A percentile compares a stretch with the other conserved stretches of the same genome.
Evolutionary conservation across 148 eudicot species (phyloP).

Genomic region (Vaccinium vitisidaea): DNA sequence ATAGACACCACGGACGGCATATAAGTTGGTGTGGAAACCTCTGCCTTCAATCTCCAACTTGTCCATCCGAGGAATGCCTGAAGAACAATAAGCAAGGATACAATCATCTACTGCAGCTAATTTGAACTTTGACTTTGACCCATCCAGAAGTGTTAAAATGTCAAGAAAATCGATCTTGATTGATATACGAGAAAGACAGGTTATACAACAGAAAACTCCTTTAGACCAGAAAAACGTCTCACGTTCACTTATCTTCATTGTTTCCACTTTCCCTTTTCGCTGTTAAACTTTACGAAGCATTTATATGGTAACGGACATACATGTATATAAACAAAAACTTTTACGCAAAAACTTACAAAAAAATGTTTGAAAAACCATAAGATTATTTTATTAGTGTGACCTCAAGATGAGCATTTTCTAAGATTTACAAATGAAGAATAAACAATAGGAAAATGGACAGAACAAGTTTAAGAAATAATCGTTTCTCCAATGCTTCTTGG

Average conservation of each 20-base stretch:
- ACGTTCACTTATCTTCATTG: not conserved
- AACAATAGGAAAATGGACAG: not conserved
- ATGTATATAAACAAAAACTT: too few species aligned
- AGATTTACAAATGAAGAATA: not conserved
- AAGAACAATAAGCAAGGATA: slow-evolving; percentile 13
- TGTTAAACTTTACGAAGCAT: not conserved
- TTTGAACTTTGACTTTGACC: not conserved
- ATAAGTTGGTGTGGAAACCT: slow-evolving; percentile 96
- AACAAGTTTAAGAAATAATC: not conserved
- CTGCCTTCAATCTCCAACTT: slow-evolving; percentile 97
- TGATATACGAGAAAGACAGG: not conserved
- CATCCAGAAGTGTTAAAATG: not conserved
- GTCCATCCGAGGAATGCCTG: slow-evolving; percentile 84
- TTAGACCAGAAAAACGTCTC: not conserved
- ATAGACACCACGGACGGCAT: slow-evolving; percentile 82
- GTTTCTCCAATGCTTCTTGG: not conserved
- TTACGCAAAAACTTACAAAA: not conserved
- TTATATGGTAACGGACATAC: not conserved
- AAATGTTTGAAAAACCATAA: not conserved
- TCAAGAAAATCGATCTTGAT: not conserved
- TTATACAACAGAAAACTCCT: not conserved
- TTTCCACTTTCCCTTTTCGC: not conserved
- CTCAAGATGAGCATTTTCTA: not conserved
- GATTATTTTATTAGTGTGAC: not conserved
- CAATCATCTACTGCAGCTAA: not conserved